Conservation (phyloP, 2,329 filamentous ascomycete species). For the Chalara sp. region DNA sequence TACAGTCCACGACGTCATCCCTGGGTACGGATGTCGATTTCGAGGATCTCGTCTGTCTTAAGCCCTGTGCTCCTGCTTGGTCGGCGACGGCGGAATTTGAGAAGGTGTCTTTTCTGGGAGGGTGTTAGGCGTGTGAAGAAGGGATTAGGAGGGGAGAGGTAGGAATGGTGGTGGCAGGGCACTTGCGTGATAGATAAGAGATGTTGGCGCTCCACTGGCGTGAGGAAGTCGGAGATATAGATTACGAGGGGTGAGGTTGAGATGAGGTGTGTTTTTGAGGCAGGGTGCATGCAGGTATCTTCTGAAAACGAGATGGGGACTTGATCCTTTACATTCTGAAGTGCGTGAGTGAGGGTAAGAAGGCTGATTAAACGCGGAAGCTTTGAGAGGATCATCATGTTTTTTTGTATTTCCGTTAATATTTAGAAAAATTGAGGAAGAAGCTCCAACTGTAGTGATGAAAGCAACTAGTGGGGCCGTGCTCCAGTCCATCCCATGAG, state of each 20-base stretch:
- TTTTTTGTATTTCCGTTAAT: no score
- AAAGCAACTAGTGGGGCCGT: no score
- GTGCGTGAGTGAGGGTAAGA: no score
- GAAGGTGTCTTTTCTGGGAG: constrained; percentile 13
- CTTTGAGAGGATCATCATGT: no score
- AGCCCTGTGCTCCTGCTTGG: constrained; percentile 33
- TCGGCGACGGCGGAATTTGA: constrained; percentile 43
- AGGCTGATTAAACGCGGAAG: no score
- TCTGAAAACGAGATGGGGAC: no score
- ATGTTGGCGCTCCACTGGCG: constrained; percentile 37
- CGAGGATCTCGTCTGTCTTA: constrained; percentile 42
- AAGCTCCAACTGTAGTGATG: no score
- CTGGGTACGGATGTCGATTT: constrained; percentile 37
- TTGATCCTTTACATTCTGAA: no score
- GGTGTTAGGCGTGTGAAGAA: neutral
- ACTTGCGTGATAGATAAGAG: constrained; percentile 43
- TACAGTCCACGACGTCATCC: constrained; percentile 42
- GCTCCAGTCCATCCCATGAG: no score
- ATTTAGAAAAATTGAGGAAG: no score
- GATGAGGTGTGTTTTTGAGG: constrained; percentile 37
- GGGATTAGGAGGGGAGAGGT: neutral
- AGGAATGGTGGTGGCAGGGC: neutral
- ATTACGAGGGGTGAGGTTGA: constrained; percentile 45
- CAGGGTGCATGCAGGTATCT: constrained; percentile 9
- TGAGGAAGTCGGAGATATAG: constrained; percentile 48